Conservation (phyloP, 768 basidiomycete species). For the Podaxis sp. region DNA sequence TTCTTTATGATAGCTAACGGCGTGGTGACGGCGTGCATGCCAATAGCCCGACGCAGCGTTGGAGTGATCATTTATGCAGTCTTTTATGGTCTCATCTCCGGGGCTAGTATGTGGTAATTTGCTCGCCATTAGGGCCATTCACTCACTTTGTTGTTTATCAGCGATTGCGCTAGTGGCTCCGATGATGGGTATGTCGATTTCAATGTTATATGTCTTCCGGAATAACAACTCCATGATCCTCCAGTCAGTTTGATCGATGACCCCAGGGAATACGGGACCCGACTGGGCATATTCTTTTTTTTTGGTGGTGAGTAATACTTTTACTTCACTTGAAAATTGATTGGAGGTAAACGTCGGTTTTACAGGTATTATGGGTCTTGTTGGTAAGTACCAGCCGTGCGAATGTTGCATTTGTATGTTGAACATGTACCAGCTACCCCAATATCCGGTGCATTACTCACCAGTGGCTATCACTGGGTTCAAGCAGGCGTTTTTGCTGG, state of each 20-base stretch:
- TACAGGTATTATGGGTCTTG: constrained; percentile 27
- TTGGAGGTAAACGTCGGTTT: background rate
- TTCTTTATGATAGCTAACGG: constrained; percentile 31
- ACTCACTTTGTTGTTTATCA: constrained; percentile 8
- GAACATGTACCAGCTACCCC: constrained; percentile 35
- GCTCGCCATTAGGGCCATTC: background rate
- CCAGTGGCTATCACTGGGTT: constrained; percentile 41
- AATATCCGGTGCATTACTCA: constrained; percentile 50
- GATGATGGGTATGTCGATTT: constrained; percentile 24
- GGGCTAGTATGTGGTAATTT: constrained; percentile 29
- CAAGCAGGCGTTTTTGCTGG: constrained; percentile 40
- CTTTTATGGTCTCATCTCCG: constrained; percentile 47
- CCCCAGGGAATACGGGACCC: constrained; percentile 43
- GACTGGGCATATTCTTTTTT: constrained; percentile 45
- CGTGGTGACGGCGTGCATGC: constrained; percentile 39
- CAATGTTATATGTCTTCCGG: background rate
- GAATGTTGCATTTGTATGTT: background rate
- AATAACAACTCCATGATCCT: background rate
- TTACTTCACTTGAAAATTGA: background rate
- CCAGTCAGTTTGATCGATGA: constrained; percentile 35
- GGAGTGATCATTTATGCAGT: constrained; percentile 38
- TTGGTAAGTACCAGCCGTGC: constrained; percentile 28
- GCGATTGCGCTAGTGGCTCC: constrained; percentile 28
- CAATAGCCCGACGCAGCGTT: constrained; percentile 30
- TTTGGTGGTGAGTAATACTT: constrained; percentile 31